phyloP scores from a whole-genome alignment of 1,284 basidiomycete species.

The Coriolopsis trogii region DNA sequence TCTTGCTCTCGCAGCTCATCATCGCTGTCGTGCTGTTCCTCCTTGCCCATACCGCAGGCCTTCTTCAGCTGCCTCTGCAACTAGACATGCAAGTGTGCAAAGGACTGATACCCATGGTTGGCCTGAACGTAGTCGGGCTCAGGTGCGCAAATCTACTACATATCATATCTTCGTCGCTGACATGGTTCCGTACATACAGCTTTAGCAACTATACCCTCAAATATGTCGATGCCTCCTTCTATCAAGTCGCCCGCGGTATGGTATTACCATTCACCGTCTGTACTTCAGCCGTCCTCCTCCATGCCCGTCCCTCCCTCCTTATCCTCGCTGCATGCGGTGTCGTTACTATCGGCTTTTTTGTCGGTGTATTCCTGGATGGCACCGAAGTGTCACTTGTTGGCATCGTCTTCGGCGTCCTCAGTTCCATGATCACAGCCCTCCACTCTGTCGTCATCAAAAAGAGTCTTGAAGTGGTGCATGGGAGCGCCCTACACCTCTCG shows the following conservation, averaged over 20 bases:
- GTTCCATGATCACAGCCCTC: slow-evolving; percentile 76
- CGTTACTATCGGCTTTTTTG: slow-evolving; percentile 84
- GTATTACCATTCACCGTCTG: slow-evolving; percentile 85
- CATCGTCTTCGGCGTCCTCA: slow-evolving; percentile 74
- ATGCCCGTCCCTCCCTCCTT: slow-evolving; percentile 69
- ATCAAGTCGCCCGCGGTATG: slow-evolving; percentile 87
- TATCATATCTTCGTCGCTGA: not conserved
- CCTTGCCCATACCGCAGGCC: slow-evolving; percentile 58
- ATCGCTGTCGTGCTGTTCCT: slow-evolving; percentile 81
- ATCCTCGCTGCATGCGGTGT: slow-evolving; percentile 72
- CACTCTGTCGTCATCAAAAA: slow-evolving; percentile 90
- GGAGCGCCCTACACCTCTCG: slow-evolving; percentile 76
- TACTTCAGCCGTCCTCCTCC: slow-evolving; percentile 74
- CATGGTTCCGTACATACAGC: slow-evolving; percentile 39
- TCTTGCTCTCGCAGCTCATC: slow-evolving; percentile 78
- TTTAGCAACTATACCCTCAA: slow-evolving; percentile 91
- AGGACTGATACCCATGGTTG: slow-evolving; percentile 73
- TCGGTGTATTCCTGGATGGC: slow-evolving; percentile 81
- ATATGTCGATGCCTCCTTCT: slow-evolving; percentile 91
- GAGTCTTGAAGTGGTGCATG: slow-evolving; percentile 72
- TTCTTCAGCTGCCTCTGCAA: slow-evolving; percentile 63
- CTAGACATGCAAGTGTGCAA: slow-evolving; percentile 66
- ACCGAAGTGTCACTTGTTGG: slow-evolving; percentile 64
- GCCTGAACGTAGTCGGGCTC: slow-evolving; percentile 77
- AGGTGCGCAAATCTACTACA: slow-evolving; percentile 49